Evolutionary conservation across 345 rosid species (phyloP), one percentile per base, ranked within the genome.

Genomic region (Eucalyptus guilfoylei): DNA sequence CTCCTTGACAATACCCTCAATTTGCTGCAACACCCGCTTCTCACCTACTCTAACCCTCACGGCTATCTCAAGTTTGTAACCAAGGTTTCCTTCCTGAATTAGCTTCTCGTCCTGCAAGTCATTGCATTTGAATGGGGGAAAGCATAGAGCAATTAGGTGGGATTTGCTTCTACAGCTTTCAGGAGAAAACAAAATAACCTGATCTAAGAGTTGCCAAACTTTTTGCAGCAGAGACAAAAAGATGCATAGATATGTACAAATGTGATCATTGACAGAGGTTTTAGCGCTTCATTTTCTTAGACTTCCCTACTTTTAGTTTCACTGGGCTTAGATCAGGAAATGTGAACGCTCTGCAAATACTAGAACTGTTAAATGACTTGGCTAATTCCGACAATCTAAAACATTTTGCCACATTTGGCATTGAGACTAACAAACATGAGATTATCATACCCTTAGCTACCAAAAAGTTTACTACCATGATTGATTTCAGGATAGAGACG

Each of bases 81-180:
- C 88, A 23, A 90, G 87, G n/a, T 55, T 76, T 32, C 91, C 90
- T 72, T 87, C 88, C 58, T 60, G 80, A 48, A 90, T 55, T 55
- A 90, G 81, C 86, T 28, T 88, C 88, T 88, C 88, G 26, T 90
- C 91, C 91, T 90, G 91, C 85, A 86, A 76, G 17, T 28, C 28
- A 52, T 32, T 69, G 62, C 19, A 44, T 37, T 62, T 64, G 50
- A 26, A 23, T 47, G 40, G 13, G 40, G 62, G 11, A 44, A 32
- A 49, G 24, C 49, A 49, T 64, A 86, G 60, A 86, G 26, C 49
- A 60, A 49, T 34, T 67, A 26, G 45, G 83, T 11, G 45, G 45
- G 83, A 76, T 76, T 37, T 21, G 83, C 47, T 76, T 21, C 47
- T 76, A 72, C 45, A 19, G 83, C 47, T 76, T 37, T 76, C 47